Percentiles rank a stretch among this genome's conserved stretches.
Conservation (phyloP, 2,329 filamentous ascomycete species). For the Stagonosporopsis chrysanthemi region DNA sequence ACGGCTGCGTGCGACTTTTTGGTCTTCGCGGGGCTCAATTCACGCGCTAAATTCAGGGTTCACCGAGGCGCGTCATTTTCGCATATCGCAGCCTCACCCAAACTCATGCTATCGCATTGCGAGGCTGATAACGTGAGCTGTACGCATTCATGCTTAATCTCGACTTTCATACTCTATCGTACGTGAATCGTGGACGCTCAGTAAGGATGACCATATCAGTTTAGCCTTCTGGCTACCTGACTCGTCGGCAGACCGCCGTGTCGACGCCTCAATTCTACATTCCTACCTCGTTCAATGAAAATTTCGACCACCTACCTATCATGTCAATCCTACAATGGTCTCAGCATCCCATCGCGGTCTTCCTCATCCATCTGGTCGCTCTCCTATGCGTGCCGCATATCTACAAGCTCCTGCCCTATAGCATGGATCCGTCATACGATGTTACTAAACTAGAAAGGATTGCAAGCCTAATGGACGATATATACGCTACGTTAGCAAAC, state of each 20-base stretch:
- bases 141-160: background rate
- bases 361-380: constrained; percentile 12
- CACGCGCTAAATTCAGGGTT: constrained; percentile 19
- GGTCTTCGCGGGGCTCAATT: constrained; percentile 11
- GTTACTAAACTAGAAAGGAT: constrained; percentile 17
- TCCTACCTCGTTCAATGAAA: background rate
- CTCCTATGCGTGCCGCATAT: constrained; percentile 10
- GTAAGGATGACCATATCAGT: constrained; percentile 4
- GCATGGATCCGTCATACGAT: constrained; percentile 13
- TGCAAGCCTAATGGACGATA: constrained; percentile 21
- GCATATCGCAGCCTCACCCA: background rate
- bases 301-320: too few species aligned
- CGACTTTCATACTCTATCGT: background rate
- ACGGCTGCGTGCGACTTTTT: constrained; percentile 11
- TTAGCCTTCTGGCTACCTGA: constrained; percentile 1
- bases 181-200: background rate
- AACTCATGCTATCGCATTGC: background rate
- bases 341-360: constrained; percentile 18
- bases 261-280: background rate
- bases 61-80: constrained; percentile 9
- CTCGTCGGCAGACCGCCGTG: background rate
- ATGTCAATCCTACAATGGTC: constrained; percentile 18
- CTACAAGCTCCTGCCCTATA: constrained; percentile 8
- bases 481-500: constrained; percentile 22
- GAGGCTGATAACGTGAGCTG: background rate